Conservation (phyloP, 805 yeast genomes). For the Candida andamanensis region DNA sequence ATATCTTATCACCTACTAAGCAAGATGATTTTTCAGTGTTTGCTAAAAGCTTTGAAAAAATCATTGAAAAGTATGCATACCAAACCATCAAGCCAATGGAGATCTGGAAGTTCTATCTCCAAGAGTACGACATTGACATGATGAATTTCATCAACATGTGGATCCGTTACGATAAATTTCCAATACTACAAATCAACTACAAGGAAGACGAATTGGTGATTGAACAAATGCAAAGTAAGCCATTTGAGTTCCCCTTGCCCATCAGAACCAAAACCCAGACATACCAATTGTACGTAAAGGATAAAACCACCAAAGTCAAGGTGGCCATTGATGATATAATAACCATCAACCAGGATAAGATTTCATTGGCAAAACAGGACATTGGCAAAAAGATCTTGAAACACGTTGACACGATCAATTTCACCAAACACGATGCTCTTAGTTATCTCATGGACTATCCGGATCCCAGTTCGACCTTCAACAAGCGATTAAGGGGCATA, state of each 20-base stretch:
- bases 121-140: constrained; percentile 37
- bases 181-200: constrained; percentile 33
- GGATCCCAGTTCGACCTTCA: constrained; percentile 5
- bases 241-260: constrained; percentile 58
- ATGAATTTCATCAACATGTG: constrained; percentile 53
- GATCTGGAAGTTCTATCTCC: constrained; percentile 44
- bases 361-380: constrained; percentile 8
- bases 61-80: constrained; percentile 25
- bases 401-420: constrained; percentile 3
- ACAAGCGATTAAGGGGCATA: constrained; percentile 6
- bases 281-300: constrained; percentile 7
- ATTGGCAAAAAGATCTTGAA: constrained; percentile 10
- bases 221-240: constrained; percentile 49
- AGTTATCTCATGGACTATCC: constrained; percentile 11
- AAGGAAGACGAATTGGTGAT: constrained; percentile 14
- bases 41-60: constrained; percentile 7
- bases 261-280: constrained; percentile 24
- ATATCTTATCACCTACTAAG: constrained; percentile 9
- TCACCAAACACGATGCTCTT: constrained; percentile 9
- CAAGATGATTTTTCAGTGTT: constrained; percentile 9
- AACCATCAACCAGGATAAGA: constrained; percentile 8
- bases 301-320: constrained; percentile 8
- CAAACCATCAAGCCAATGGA: constrained; percentile 45
- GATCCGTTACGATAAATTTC: constrained; percentile 57
- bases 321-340: constrained; percentile 5